Evolutionary conservation across 306 rosid genomes (phyloP), one percentile per base, ranked within the genome.

Genomic region (Delonix regia): DNA sequence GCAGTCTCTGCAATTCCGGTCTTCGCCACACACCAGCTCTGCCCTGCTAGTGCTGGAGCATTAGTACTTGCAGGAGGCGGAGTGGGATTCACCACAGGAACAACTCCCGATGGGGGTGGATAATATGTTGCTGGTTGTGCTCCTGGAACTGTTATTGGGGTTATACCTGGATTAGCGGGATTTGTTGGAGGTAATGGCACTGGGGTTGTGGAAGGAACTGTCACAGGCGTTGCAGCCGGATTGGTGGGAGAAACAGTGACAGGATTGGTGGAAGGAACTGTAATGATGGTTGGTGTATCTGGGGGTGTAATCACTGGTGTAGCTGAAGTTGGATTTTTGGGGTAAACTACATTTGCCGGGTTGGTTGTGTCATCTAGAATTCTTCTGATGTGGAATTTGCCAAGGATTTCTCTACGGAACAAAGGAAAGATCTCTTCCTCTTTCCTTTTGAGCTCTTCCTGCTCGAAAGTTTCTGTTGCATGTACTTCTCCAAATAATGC

Each of bases 11-110:
- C 38, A 41, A 89, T 88, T 68, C 96, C 98, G 13, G 78, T 68
- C 88, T 85, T 96, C 3, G 92, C 94, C 57, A 96, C 90, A 66
- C 99, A 96, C 99, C 99, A 96, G 76, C 89, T 90, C 82, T 89
- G 96, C 7, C 99, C 99, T 25, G 90, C 74, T 69, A 27, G 66
- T 13, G 89, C 80, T 6, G 98, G 97, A 39, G 93, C 78, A 85
- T 85, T 89, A 22, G 88, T 74, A 49, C 41, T 78, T 70, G 88
- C 76, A 60, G 99, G 95, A 57, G 94, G 91, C 7, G 91, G 63
- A 27, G 65, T 84, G 0, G 90, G 93, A 76, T 86, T 91, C 24
- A 80, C 77, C 72, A 78, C 89, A 9, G 99, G 98, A 82, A 74
- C 83, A 74, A 27, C 79, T 59, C 85, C 86, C 1, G 89, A 2